Evolutionary conservation across 129 eudicot species (phyloP), one percentile per base, ranked within the genome.

Genomic region (Sambucus nigra): DNA sequence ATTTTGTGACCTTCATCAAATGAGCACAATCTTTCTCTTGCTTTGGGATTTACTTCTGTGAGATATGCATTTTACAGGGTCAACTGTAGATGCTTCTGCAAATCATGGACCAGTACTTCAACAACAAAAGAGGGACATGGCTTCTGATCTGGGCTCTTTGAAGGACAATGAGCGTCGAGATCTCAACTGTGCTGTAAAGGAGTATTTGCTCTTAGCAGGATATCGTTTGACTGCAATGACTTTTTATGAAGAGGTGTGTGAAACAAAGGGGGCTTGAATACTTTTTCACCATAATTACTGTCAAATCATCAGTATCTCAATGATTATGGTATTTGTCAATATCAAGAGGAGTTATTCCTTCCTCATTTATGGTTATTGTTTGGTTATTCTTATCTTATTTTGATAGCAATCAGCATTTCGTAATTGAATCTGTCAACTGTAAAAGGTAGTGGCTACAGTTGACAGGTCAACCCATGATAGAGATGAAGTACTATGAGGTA

Each of bases 211-310:
- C 42, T 61, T 92, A 64, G 99, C 95, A 42, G 99, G 99, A 59
- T 92, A 92, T 11, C 99, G 99, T 52, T 84, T 92, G 63, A 86
- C 96, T 54, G 96, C 99, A 59, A 92, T 92, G 99, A 92, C 96
- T 47, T 92, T 92, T 68, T 86, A 79, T 54, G 99, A 92, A 67
- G 99, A 92, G 96, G 99, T 92, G 69, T n/a, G 12, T 55, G 28
- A 20, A 33, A 26, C 45, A 60, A 4, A 53, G 25, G 16, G 25
- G 6, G 52, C 6, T 16, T 42, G 17, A 0, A 13, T 58, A 9
- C 14, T 5, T 15, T 25, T 12, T 57, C 22, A 15, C 63, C 28
- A 41, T 28, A 24, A 13, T 35, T 61, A 20, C 18, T 64, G 14
- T 67, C 15, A 19, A 16, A 18, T 53, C 17, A 26, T 15, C 20